Conservation (phyloP, 805 yeast genomes). For the Wickerhamomyces sydowiorum region DNA sequence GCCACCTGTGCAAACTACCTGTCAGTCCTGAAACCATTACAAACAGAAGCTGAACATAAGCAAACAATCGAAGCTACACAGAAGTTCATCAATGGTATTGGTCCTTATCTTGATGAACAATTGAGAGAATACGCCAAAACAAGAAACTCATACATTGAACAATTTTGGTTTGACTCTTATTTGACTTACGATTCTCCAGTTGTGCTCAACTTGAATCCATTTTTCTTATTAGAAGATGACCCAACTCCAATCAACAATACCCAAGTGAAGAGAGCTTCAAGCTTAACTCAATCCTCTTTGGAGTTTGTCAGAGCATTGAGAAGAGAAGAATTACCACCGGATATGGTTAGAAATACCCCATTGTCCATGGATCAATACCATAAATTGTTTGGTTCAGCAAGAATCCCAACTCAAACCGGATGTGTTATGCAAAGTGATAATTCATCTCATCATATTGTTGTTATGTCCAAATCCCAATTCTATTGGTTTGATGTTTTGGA, state of each 20-base stretch:
- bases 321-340: constrained; percentile 68
- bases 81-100: constrained; percentile 48
- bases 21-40: constrained; percentile 70
- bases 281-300: constrained; percentile 68
- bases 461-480: constrained; percentile 79
- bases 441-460: constrained; percentile 73
- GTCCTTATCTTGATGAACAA: constrained; percentile 54
- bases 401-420: constrained; percentile 79
- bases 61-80: constrained; percentile 55
- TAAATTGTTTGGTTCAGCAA: constrained; percentile 78
- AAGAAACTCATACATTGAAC: constrained; percentile 80
- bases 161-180: constrained; percentile 92
- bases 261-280: constrained; percentile 78
- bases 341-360: constrained; percentile 56
- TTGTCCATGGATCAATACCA: constrained; percentile 91
- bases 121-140: constrained; percentile 56
- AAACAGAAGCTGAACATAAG: constrained; percentile 64
- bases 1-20: constrained; percentile 66
- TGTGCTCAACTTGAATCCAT: constrained; percentile 88
- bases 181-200: constrained; percentile 84
- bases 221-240: constrained; percentile 85
- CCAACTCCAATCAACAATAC: constrained; percentile 49
- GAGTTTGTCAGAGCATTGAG: constrained; percentile 78
- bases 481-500: constrained; percentile 95
- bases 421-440: constrained; percentile 82